Base-by-base conservation (phyloP, 2,329 filamentous ascomycete species). In the Sporothrix phasma region DNA sequence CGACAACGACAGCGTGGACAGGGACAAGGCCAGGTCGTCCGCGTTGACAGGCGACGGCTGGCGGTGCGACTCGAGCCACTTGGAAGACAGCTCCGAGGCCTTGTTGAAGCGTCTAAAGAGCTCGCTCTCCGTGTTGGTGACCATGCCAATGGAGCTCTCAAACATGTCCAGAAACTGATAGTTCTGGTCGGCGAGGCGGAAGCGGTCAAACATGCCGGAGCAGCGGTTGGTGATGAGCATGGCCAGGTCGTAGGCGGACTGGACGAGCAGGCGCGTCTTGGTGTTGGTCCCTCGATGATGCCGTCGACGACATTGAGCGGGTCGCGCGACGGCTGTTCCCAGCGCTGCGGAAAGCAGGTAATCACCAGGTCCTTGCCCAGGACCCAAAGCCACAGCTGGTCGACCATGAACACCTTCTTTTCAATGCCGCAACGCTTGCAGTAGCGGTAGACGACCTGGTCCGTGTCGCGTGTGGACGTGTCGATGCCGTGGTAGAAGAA, bases 111-210 rank as follows among this genome's bases (percentile, higher is more conserved):
- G 75, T 39, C 76, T 76, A 68, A 88, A 88, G 0, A 87, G 77
- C n/a, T 79, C 73, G 0, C 81, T 85, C 70, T 86, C 83, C 45
- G 73, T 77, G 70, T 79, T 80, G 24, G 80, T 82, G 2, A 79
- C 74, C 1, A 72, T 73, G 11, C 85, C 85, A 47, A 88, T 86
- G 1, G 81, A 84, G 15, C 79, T 79, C 67, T 87, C 84, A 66
- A 88, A 88, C 81, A 88, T 88, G 66, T 88, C 85, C 1, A 88
- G 71, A 61, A 88, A 87, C 66, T 86, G 83, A 59, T 83, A 85
- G 34, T 84, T 78, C 64, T 85, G 83, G 67, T 85, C 80, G 24
- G 80, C 80, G 58, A 82, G 75, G 3, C 79, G 78, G 66, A 84
- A 81, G 6, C 83, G 78, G 68, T 86, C 84, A 68, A 87, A 88